Evolutionary conservation across 768 basidiomycete species (phyloP), one percentile per base, ranked within the genome.

Genomic region (Mycena amicta): DNA sequence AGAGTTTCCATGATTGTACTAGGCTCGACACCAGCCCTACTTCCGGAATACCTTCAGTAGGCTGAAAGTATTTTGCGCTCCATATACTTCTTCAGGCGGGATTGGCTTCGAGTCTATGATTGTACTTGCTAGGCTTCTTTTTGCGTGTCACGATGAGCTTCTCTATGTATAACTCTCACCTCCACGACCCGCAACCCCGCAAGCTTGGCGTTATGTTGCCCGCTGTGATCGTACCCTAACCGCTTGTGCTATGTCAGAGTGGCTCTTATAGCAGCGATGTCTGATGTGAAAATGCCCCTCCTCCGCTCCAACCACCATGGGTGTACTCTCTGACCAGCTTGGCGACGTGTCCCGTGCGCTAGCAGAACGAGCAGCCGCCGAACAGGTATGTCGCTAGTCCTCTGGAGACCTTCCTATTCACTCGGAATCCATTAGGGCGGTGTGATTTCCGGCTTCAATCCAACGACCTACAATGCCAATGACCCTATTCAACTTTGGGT

Each of bases 401-500:
- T 13, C 27, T 28, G 47, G 33, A 20, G 47, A 49, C 6, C 4
- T 37, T 37, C 4, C 23, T 27, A 29, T 27, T 28, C 25, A 29
- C 28, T 58, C 56, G 29, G 43, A 40, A 22, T 51, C 13, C 54
- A 20, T 63, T 16, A 92, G 90, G 90, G 87, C 18, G 92, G 92
- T 53, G 75, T 95, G 15, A 79, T 96, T 26, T 83, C 82, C 52
- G 93, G 92, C n/a, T 75, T 79, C 41, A 87, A 94, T 67, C 94
- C 94, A 6, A 68, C 82, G 0, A 33, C 68, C 0, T 91, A 86
- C 73, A 85, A 88, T 60, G 13, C 75, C 0, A 63, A 67, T 8
- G 87, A 95, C 69, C 94, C 94, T 22, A 73, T 95, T 66, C 76
- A 78, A 46, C 72, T 92, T 75, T 92, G 89, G 89, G 79, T 87